Conservation (phyloP, 2,329 filamentous ascomycete genomes). For the Pestalotiopsis sp. region DNA sequence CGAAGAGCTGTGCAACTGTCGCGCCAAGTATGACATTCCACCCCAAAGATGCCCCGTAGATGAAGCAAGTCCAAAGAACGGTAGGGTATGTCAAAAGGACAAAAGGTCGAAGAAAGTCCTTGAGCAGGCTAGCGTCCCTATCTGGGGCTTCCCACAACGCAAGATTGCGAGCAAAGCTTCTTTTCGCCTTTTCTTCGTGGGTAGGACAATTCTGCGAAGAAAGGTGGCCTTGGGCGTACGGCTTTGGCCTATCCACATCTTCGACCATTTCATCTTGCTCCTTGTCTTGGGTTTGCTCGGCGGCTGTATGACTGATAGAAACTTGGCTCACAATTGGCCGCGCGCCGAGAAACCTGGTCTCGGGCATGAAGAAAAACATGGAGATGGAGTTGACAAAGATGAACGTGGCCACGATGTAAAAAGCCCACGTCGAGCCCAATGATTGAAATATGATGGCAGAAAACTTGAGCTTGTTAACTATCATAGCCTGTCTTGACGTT, state of each 20-base stretch:
- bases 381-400: slow-evolving; percentile 26
- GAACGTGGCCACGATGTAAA: slow-evolving; percentile 30
- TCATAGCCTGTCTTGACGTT: not conserved
- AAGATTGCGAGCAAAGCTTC: slow-evolving; percentile 26
- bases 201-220: not conserved
- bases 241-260: not conserved
- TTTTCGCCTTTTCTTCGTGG: slow-evolving; percentile 17
- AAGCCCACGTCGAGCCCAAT: slow-evolving; percentile 32
- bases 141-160: slow-evolving; percentile 26
- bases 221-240: not conserved
- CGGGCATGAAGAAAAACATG: slow-evolving; percentile 30
- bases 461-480: slow-evolving; percentile 13
- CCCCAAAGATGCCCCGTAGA: slow-evolving; percentile 30
- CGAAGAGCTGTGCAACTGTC: slow-evolving; percentile 28
- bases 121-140: slow-evolving; percentile 22
- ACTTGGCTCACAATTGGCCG: not conserved
- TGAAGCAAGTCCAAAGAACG: slow-evolving; percentile 30
- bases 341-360: slow-evolving; percentile 24
- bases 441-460: slow-evolving; percentile 30
- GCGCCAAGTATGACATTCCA: slow-evolving; percentile 31
- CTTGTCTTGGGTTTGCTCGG: slow-evolving; percentile 1
- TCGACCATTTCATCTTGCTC: not conserved
- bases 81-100: slow-evolving; percentile 31
- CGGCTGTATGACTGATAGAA: not conserved
- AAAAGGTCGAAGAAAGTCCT: slow-evolving; percentile 29